These are phyloP conservation scores for Linum trigynum DNA, from an alignment of 345 rosid genomes.

Conservation along the genomic window DNA sequence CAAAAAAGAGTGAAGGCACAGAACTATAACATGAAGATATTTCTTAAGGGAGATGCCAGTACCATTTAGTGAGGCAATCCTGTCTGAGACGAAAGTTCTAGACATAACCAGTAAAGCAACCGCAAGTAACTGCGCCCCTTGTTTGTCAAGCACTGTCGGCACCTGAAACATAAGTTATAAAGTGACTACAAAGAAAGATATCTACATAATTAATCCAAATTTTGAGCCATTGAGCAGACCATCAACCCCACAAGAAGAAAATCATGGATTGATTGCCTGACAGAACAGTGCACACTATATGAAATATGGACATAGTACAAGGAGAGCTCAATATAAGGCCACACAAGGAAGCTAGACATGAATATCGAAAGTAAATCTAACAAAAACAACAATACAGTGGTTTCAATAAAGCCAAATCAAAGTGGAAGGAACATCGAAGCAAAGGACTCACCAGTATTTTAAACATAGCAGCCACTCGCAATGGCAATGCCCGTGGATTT, in stretches of 20 bases:
- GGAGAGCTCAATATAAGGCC: neutral
- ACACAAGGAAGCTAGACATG: no score
- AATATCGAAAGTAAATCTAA: no score
- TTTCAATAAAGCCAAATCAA: neutral
- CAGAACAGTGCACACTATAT: neutral
- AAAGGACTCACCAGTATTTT: slow-evolving; percentile 59
- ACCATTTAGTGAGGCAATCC: slow-evolving; percentile 97
- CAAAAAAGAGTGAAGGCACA: neutral
- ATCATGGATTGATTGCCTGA: neutral
- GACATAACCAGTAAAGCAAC: slow-evolving; percentile 83
- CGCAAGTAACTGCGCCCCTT: slow-evolving; percentile 80
- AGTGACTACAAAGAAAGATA: slow-evolving; percentile 8
- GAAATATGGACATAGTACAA: neutral
- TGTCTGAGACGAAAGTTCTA: slow-evolving; percentile 89
- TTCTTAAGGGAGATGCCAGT: neutral
- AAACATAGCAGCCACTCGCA: slow-evolving; percentile 84
- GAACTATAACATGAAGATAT: neutral
- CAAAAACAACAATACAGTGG: neutral
- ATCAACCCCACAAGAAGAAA: neutral
- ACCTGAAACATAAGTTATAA: slow-evolving; percentile 37
- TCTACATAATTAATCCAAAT: neutral
- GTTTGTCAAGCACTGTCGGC: slow-evolving; percentile 81
- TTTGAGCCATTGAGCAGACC: neutral
- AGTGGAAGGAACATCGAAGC: neutral
- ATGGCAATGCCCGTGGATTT: slow-evolving; percentile 52